These are phyloP conservation scores for Tricholoma terreum DNA, from an alignment of 768 basidiomycete species.

Conservation along the genomic window DNA sequence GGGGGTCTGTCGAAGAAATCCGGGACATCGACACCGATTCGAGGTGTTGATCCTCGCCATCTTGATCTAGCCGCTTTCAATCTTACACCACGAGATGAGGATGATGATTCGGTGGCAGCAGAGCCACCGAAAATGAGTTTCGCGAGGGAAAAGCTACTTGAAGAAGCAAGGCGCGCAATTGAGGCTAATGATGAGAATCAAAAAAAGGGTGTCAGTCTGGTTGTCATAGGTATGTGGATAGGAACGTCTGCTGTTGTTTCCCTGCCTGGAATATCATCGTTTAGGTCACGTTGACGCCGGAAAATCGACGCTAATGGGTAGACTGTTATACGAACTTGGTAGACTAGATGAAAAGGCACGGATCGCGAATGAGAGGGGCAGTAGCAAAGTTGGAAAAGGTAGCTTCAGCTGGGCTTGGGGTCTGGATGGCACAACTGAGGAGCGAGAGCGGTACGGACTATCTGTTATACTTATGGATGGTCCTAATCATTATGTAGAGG, in stretches of 20 bases:
- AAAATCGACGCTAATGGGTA: conserved; percentile 96
- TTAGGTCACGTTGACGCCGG: conserved; percentile 98
- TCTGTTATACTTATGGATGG: background rate
- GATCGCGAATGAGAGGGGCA: conserved; percentile 83
- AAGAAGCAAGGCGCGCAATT: conserved; percentile 64
- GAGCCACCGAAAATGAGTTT: conserved; percentile 63
- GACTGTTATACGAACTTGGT: conserved; percentile 90
- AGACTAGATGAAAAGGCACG: conserved; percentile 82
- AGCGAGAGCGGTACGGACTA: conserved; percentile 75
- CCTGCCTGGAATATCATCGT: conserved; percentile 1
- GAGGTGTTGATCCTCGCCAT: conserved; percentile 50
- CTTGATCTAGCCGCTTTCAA: conserved; percentile 78
- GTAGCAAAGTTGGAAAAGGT: conserved; percentile 85
- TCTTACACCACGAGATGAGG: conserved; percentile 45
- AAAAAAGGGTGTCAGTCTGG: conserved; percentile 77
- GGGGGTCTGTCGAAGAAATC: conserved; percentile 34
- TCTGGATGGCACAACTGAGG: conserved; percentile 88
- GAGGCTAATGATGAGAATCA: conserved; percentile 44
- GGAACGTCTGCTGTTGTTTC: no score
- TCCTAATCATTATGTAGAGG: conserved; percentile 52
- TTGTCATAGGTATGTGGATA: conserved; percentile 76
- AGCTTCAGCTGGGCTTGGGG: conserved; percentile 99
- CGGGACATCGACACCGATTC: conserved; percentile 42
- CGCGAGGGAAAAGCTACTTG: conserved; percentile 78
- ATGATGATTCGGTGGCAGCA: conserved; percentile 39